A percentile compares a stretch with the other conserved stretches of the same genome.
These are phyloP conservation scores for Solanum gracilifrons DNA, from an alignment of 257 asterid genomes.

Conservation along the genomic window DNA sequence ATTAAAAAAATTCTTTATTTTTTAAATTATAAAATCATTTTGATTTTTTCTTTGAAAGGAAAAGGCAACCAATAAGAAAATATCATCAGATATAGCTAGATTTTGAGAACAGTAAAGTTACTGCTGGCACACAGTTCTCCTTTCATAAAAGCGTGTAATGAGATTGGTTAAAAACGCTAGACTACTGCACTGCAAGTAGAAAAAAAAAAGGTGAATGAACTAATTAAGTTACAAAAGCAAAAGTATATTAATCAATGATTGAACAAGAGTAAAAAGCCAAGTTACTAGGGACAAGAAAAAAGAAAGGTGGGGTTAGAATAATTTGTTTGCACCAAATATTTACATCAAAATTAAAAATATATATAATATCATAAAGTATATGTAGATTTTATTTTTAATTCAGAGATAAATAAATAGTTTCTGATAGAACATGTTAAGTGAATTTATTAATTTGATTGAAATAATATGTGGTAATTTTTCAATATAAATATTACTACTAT, in stretches of 20 bases:
- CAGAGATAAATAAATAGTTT: background rate
- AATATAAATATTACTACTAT: too few relatives aligned
- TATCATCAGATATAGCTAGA: background rate
- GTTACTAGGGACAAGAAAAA: background rate
- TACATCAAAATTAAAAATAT: background rate
- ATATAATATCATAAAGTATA: too few relatives aligned
- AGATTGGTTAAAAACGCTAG: background rate
- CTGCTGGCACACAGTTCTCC: background rate
- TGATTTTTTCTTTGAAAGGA: background rate
- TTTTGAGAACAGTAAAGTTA: background rate
- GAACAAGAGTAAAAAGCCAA: background rate
- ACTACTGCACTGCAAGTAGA: background rate
- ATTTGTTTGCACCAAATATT: background rate
- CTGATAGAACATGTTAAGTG: background rate
- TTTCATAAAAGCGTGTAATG: background rate
- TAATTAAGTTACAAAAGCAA: conserved; percentile 4
- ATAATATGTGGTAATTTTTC: background rate
- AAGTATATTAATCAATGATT: conserved; percentile 6
- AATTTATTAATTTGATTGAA: background rate
- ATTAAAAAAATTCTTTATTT: too few relatives aligned
- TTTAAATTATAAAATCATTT: background rate
- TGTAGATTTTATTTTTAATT: background rate
- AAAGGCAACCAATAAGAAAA: background rate
- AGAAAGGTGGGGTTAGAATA: background rate
- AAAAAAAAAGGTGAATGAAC: background rate